These are phyloP conservation scores for Erysimum cheiranthoides DNA, from an alignment of 345 rosid species.

Conservation along the genomic window DNA sequence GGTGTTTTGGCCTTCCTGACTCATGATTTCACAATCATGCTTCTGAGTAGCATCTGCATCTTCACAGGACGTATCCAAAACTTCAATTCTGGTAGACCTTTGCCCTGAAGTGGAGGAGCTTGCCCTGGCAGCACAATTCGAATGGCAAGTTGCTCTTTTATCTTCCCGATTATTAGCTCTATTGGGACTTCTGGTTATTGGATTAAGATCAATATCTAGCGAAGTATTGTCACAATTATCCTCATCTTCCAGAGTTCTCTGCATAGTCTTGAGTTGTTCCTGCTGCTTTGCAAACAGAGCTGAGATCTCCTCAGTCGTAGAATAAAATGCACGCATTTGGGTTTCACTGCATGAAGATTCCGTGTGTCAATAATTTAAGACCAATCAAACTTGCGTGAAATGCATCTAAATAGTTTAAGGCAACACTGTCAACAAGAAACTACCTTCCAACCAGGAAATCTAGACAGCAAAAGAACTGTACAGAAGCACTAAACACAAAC, in stretches of 20 bases:
- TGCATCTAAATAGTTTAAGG: slow-evolving; percentile 21
- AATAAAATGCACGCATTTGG: slow-evolving; percentile 90
- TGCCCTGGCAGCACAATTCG: slow-evolving; percentile 51
- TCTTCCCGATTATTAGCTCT: slow-evolving; percentile 45
- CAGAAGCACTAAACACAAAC: slow-evolving; percentile 11
- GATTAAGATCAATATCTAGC: slow-evolving; percentile 66
- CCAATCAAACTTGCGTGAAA: slow-evolving; percentile 24
- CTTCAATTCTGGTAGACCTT: slow-evolving; percentile 49
- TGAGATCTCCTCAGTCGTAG: slow-evolving; percentile 90
- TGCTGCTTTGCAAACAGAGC: slow-evolving; percentile 84
- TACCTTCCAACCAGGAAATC: slow-evolving; percentile 13
- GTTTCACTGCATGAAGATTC: slow-evolving; percentile 75
- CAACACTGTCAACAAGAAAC: slow-evolving; percentile 19
- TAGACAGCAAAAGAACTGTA: slow-evolving; percentile 20
- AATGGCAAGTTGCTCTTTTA: slow-evolving; percentile 35
- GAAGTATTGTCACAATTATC: slow-evolving; percentile 85
- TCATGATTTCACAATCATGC: slow-evolving; percentile 81
- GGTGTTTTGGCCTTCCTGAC: slow-evolving; percentile 77
- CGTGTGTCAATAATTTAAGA: slow-evolving; percentile 22
- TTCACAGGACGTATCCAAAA: slow-evolving; percentile 57
- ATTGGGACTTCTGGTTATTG: slow-evolving; percentile 38
- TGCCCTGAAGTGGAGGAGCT: slow-evolving; percentile 62
- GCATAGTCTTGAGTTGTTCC: slow-evolving; percentile 95
- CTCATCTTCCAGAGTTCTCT: slow-evolving; percentile 89
- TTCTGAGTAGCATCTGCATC: slow-evolving; percentile 87